Conservation (phyloP, 768 basidiomycete genomes). For the Pisolithus marmoratus region DNA sequence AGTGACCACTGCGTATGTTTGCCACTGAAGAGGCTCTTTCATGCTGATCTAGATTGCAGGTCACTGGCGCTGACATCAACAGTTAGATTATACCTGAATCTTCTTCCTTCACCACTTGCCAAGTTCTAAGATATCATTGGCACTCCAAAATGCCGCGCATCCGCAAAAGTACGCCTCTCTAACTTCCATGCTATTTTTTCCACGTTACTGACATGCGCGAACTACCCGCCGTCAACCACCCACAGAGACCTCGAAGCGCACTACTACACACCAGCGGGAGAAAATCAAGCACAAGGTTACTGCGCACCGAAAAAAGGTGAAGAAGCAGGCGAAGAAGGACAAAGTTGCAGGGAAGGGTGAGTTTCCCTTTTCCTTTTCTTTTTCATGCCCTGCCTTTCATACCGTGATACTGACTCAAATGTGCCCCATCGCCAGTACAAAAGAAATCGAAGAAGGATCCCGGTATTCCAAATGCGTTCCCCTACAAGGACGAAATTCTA, state of each 20-base stretch:
- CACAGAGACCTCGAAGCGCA: conserved; percentile 80
- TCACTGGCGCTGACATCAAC: too few species aligned
- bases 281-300: conserved; percentile 70
- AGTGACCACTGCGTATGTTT: too few species aligned
- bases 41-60: too few species aligned
- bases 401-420: not conserved
- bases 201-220: conserved; percentile 3
- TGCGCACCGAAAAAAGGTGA: conserved; percentile 72
- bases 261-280: conserved; percentile 64
- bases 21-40: too few species aligned
- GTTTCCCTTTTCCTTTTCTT: not conserved
- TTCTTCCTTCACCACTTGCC: too few species aligned
- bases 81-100: too few species aligned
- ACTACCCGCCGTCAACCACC: not conserved
- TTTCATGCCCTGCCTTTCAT: not conserved
- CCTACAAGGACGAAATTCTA: conserved; percentile 90
- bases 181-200: not conserved
- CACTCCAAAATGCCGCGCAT: conserved; percentile 52
- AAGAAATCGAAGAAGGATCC: conserved; percentile 67
- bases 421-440: conserved; percentile 44
- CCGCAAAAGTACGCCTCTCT: conserved; percentile 52
- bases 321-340: conserved; percentile 65
- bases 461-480: conserved; percentile 90
- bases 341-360: conserved; percentile 85
- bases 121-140: too few species aligned